Evolutionary conservation across 164 flowering plant species (phyloP), one percentile per base, ranked within the genome.

Genomic region (Taxillus chinensis): DNA sequence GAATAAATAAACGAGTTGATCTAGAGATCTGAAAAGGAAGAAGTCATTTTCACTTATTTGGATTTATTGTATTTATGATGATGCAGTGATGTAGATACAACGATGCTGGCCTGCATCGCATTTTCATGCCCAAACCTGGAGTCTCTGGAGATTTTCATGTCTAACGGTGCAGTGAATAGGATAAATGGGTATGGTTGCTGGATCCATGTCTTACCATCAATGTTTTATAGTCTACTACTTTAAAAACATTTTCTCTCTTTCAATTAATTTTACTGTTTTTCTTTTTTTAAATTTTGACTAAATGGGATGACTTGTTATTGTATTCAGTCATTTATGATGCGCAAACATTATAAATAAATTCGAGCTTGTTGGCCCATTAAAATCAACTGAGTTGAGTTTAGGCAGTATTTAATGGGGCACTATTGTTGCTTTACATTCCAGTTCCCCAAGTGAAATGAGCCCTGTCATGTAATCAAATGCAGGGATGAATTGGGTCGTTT

Each of bases 401-500:
- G 27, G 27, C 27, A 27, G 27, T 2, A 2, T 27, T 27, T 27
- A 27, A 27, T 27, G 27, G 27, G 27, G 2, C 27, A 27, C 27
- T 27, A 27, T 2, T 27, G 27, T 27, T 27, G 27, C 27, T 27
- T 27, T 27, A 27, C 27, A 27, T 27, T 27, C 27, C 27, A 27
- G 27, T 27, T 27, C 27, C 27, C 27, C 27, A 27, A 27, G 27
- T 27, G 27, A 27, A 27, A 27, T 27, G 27, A 27, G 27, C 27
- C 27, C 27, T 43, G 7, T 43, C 46, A 43, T 43, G 46, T 43
- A 5, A 46, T 48, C 3, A 17, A 56, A 17, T 81, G 77, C 82
- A 91, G 99, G 68, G 96, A 89, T 74, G 99, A 87, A 62, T 66
- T 95, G 69, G 79, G 92, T 57, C 96, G 96, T 61, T 89, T 95